Evolutionary conservation across 768 basidiomycete genomes (phyloP), one percentile per base, ranked within the genome.

Genomic region (Rhodosporidiobolus sp.): DNA sequence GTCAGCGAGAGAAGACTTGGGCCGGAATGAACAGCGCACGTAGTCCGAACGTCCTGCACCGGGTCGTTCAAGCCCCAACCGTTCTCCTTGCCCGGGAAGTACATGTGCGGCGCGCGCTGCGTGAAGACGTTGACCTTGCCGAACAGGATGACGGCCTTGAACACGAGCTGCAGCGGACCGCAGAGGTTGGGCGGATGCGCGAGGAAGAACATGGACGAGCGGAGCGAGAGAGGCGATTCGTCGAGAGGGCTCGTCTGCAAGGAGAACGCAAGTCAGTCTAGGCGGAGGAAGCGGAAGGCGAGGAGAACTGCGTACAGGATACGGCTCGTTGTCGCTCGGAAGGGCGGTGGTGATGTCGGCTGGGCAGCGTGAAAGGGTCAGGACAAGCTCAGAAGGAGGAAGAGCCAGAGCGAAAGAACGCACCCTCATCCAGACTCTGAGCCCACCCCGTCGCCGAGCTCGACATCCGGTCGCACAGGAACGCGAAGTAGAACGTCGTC

Each of bases 391-490:
- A 28, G 49, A 20, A 45, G 14, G 50, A 11, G 46, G 20, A 30
- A 54, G 4, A 6, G 12, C 20, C 20, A 24, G 6, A n/a, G 11
- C 30, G 12, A 4, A 46, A 34, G 11, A n/a, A 30, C 61, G 14
- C 32, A 68, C 66, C 46, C 26, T 66, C 67, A 12, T 69, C 67
- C 6, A 72, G 14, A 2, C 30, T 26, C 58, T 45, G 30, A 0
- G 74, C 71, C 76, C 77, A 78, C 6, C 77, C 77, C 2, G 77
- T 78, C 35, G 62, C 57, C 9, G 73, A 71, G 0, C 57, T 49
- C 16, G 76, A 66, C 38, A 73, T 65, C 10, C 74, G 62, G 49
- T 78, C 77, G 30, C 62, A 63, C 34, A 62, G 61, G 62, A 77
- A 63, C 4, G 70, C 74, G 0, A 61, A n/a, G 64, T 65, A 75